A percentile compares a stretch with the other conserved stretches of the same genome.
Evolutionary conservation across 2,329 filamentous ascomycete species (phyloP).

Genomic region (Eutypa lata): DNA sequence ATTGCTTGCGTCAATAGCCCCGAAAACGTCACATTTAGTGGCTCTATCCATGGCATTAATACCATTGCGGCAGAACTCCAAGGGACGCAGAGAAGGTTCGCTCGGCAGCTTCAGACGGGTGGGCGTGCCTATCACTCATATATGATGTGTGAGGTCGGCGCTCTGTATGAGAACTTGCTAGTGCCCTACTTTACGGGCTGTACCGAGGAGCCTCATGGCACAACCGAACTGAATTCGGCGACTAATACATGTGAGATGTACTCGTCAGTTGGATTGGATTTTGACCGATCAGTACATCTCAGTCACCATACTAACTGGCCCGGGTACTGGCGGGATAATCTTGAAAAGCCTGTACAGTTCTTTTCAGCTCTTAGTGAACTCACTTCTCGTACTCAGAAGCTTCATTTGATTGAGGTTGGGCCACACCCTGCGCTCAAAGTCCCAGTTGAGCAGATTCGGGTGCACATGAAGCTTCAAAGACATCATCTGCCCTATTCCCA

Average conservation of each 20-base stretch:
- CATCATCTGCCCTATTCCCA: not conserved
- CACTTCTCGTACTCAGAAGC: not conserved
- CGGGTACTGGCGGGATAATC: slow-evolving; percentile 13
- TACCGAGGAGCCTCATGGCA: too few species aligned
- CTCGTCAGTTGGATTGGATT: slow-evolving; percentile 9
- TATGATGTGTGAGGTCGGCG: slow-evolving; percentile 13
- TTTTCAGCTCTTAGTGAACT: not conserved
- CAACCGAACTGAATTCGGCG: too few species aligned
- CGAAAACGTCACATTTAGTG: slow-evolving; percentile 15
- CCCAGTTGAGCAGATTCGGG: slow-evolving; percentile 27
- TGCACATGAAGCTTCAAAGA: not conserved
- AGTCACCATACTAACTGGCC: not conserved
- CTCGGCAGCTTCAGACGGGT: slow-evolving; percentile 3
- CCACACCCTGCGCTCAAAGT: slow-evolving; percentile 30
- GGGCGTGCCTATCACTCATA: slow-evolving; percentile 12
- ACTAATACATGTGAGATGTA: slow-evolving; percentile 6
- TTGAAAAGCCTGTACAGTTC: slow-evolving; percentile 12
- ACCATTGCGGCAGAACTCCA: not conserved
- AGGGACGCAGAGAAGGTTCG: slow-evolving; percentile 1
- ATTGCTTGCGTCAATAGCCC: slow-evolving; percentile 19
- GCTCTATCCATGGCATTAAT: not conserved
- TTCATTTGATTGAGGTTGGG: slow-evolving; percentile 2
- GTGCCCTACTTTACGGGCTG: not conserved
- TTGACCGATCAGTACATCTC: not conserved
- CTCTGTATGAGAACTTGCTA: slow-evolving; percentile 11